Base-by-base conservation (phyloP, 495 filamentous ascomycete species). In the Stereocaulon alpinum region DNA sequence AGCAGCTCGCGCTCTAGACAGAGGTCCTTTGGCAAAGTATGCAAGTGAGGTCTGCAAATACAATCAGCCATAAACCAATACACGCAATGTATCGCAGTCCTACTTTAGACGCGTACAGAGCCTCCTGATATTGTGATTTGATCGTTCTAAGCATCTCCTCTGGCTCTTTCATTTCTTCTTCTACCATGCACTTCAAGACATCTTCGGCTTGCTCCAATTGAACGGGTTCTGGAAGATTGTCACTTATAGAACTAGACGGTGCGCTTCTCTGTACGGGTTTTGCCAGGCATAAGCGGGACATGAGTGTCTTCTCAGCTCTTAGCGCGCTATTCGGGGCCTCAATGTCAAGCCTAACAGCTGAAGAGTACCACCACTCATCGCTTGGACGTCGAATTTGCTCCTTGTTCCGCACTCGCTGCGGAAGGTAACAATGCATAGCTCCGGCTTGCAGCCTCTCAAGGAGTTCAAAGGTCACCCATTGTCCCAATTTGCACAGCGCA, bases 11-110 rank as follows among this genome's bases (percentile, higher is more conserved):
- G 88, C 89, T 65, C 90, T 81, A n/a, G 94, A 87, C 22, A 97
- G 76, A 4, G 93, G 90, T 2, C 93, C 93, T 76, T 98, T 98
- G 20, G 92, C 88, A 75, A 97, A 98, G 69, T 96, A 98, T 63
- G 92, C 94, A 65, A 97, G 73, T 14, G 93, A 93, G 24, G 89
- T 86, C 84, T 91, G 43, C 45, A 15, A 34, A 55, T 40, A 52
- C 20, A 20, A 29, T 63, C 40, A 50, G 34, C 32, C 0, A 24
- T 48, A 53, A 40, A 11, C 34, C 18, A 45, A 48, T 4, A 56
- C 30, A 14, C 49, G 22, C 11, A 10, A 9, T 4, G 49, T 32
- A 6, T 50, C 6, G 12, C n/a, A 20, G 24, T 56, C 73, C 53
- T 67, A 88, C 86, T 77, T 87, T 93, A 7, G 93, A 93, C 44